phyloP scores from a whole-genome alignment of 164 flowering plant genomes.

The Liquidambar formosana region DNA sequence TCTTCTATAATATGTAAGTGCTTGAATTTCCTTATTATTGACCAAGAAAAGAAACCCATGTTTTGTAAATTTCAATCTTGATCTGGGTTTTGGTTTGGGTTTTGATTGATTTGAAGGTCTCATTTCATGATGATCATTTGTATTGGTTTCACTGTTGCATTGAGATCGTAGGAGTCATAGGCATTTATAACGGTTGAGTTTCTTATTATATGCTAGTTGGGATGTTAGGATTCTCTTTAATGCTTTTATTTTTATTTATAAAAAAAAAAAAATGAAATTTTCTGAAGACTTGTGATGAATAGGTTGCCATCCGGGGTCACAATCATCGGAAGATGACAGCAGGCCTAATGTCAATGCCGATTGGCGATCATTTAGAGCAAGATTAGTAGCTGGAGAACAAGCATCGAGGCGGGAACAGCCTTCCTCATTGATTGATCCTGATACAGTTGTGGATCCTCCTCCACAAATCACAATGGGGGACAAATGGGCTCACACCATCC shows the following conservation, averaged over 20 bases:
- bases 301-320: constrained; percentile 53
- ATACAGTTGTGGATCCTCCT: constrained; percentile 26
- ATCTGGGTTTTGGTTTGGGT: not conserved
- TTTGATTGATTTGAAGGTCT: too few relatives aligned
- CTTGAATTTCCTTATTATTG: not conserved
- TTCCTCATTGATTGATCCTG: constrained; percentile 32
- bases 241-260: not conserved
- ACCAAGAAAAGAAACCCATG: too few relatives aligned
- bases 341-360: constrained; percentile 36
- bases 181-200: not conserved
- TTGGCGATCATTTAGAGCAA: constrained; percentile 88
- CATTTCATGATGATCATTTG: too few relatives aligned
- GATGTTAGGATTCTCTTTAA: too few relatives aligned
- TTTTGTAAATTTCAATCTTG: not conserved
- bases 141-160: too few relatives aligned
- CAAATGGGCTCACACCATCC: constrained; percentile 78
- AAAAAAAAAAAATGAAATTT: too few relatives aligned
- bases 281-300: not conserved
- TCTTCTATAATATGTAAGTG: constrained; percentile 51
- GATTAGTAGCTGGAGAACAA: constrained; percentile 55
- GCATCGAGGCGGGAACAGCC: constrained; percentile 28
- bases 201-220: not conserved
- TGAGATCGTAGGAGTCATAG: too few relatives aligned
- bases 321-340: constrained; percentile 33
- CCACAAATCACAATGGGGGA: constrained; percentile 31